Conservation (phyloP, 371 early-diverging fungal species). For the Saksenaea vasiformis region DNA sequence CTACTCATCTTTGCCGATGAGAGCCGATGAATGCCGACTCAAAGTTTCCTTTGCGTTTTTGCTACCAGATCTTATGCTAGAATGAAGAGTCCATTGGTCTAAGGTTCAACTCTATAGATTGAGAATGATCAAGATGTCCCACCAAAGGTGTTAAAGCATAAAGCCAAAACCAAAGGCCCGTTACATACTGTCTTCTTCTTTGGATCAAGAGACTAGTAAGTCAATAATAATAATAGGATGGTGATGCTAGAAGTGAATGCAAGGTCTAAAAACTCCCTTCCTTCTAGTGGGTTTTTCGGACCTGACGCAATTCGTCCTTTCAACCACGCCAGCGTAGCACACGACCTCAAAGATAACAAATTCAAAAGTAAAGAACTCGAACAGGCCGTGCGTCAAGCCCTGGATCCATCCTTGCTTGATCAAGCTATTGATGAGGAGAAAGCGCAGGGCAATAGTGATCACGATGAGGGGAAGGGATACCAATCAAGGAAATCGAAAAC, state of each 20-base stretch:
- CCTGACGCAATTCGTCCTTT: conserved; percentile 38
- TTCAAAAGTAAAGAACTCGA: conserved; percentile 39
- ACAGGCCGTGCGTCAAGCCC: conserved; percentile 36
- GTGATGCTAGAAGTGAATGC: neutral
- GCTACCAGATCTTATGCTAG: neutral
- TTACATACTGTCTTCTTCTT: conserved; percentile 68
- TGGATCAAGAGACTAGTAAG: conserved; percentile 77
- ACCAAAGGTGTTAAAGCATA: conserved; percentile 56
- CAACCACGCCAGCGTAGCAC: conserved; percentile 24
- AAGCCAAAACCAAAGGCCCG: conserved; percentile 52
- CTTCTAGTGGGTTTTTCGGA: conserved; percentile 39
- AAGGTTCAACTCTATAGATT: conserved; percentile 42
- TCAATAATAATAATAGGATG: conserved; percentile 9
- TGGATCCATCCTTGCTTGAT: conserved; percentile 34
- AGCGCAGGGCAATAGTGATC: conserved; percentile 16
- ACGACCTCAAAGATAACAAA: conserved; percentile 35
- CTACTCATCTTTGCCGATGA: neutral
- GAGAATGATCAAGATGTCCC: conserved; percentile 59
- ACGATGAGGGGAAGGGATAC: conserved; percentile 16
- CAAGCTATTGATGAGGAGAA: conserved; percentile 24
- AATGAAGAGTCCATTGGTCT: neutral
- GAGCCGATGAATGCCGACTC: neutral
- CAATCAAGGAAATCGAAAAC: conserved; percentile 15
- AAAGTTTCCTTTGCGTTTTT: neutral
- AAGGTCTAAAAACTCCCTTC: conserved; percentile 3